A percentile compares a stretch with the other conserved stretches of the same genome.
phyloP scores from a whole-genome alignment of 2,329 filamentous ascomycete genomes.

The Fusarium pseudocircinatum region DNA sequence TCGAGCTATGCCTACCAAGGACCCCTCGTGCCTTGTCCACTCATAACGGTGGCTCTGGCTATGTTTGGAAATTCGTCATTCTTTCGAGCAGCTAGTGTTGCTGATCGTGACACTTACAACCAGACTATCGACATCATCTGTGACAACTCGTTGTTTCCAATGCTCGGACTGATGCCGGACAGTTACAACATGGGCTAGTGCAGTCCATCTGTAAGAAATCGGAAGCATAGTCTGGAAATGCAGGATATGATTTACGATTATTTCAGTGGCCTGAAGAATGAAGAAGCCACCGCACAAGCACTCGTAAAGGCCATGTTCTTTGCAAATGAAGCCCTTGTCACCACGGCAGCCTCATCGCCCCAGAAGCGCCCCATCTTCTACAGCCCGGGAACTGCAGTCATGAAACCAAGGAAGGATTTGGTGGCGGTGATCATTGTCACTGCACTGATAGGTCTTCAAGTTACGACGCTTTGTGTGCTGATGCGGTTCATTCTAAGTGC shows the following conservation, averaged over 20 bases:
- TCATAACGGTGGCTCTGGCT: conserved; percentile 17
- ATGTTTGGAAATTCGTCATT: conserved; percentile 15
- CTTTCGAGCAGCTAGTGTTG: background rate
- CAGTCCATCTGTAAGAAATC: too few relatives aligned
- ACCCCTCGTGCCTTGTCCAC: background rate
- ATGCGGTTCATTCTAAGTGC: background rate
- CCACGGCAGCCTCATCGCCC: background rate
- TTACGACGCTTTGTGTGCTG: background rate
- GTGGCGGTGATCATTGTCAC: background rate
- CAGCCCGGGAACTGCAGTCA: background rate
- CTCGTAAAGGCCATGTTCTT: conserved; percentile 28
- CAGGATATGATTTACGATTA: background rate
- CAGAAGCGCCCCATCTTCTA: background rate
- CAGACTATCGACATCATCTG: background rate
- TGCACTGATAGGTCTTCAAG: conserved; percentile 6
- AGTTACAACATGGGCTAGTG: background rate
- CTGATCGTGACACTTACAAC: background rate
- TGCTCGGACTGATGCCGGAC: background rate
- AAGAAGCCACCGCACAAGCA: background rate
- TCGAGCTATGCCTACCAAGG: background rate
- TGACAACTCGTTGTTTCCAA: background rate
- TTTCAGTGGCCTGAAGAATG: background rate
- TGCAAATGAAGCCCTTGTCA: conserved; percentile 24
- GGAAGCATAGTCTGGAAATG: background rate
- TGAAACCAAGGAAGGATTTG: conserved; percentile 7